Percentiles rank a stretch among this genome's conserved stretches.
phyloP scores from a whole-genome alignment of 371 early-diverging fungal genomes.

The Apophysomyces elegans region DNA sequence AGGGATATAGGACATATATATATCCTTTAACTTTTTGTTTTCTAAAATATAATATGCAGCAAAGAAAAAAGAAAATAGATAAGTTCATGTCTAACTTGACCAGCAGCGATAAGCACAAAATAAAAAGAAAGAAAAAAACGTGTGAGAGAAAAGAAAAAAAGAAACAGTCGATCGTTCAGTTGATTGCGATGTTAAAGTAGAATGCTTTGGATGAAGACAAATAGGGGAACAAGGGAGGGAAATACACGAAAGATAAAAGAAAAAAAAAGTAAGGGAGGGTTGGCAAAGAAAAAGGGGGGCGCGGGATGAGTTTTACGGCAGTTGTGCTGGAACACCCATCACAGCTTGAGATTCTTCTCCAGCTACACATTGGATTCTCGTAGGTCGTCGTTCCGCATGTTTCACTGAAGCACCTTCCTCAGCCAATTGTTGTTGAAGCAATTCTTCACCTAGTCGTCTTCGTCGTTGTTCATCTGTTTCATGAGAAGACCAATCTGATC shows the following conservation, averaged over 20 bases:
- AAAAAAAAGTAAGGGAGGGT: neutral
- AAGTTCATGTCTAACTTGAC: slow-evolving; percentile 6
- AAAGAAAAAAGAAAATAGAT: neutral
- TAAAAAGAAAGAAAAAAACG: neutral
- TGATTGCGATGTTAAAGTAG: neutral
- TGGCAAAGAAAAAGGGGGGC: neutral
- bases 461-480: slow-evolving; percentile 14
- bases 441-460: slow-evolving; percentile 28
- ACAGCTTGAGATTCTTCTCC: slow-evolving; percentile 6
- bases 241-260: slow-evolving; percentile 4
- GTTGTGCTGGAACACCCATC: neutral
- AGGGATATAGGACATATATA: neutral
- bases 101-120: slow-evolving; percentile 3
- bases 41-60: slow-evolving; percentile 3
- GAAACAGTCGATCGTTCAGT: neutral
- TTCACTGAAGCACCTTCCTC: slow-evolving; percentile 27
- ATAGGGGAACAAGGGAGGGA: neutral
- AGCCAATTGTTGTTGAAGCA: slow-evolving; percentile 21
- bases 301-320: neutral
- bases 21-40: neutral
- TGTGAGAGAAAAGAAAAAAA: neutral
- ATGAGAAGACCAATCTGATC: neutral
- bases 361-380: neutral
- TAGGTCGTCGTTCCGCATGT: slow-evolving; percentile 12
- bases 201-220: slow-evolving; percentile 5